These are phyloP conservation scores for Trichoderma sp. DNA, from an alignment of 2,329 filamentous ascomycete genomes.

Conservation along the genomic window DNA sequence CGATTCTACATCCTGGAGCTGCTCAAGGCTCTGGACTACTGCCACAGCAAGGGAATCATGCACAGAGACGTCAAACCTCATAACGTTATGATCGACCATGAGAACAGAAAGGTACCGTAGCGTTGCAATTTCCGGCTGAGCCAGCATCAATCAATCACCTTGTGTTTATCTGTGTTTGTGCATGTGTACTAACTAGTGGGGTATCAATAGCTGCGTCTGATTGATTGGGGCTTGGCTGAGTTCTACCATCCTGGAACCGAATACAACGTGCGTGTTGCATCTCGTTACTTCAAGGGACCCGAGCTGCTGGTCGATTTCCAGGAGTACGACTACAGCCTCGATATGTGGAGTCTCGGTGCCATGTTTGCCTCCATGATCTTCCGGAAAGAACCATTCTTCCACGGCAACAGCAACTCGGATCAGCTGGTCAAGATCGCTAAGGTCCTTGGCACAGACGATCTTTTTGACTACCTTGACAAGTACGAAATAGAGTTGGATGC, in stretches of 20 bases:
- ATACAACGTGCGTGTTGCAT: conserved; percentile 97
- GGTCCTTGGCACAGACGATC: conserved; percentile 91
- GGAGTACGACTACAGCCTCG: conserved; percentile 97
- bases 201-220: conserved; percentile 73
- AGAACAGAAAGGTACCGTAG: conserved; percentile 82
- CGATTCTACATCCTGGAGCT: conserved; percentile 97
- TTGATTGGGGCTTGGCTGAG: conserved; percentile 97
- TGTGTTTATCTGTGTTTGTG: background rate
- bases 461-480: conserved; percentile 98
- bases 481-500: conserved; percentile 98
- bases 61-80: conserved; percentile 99
- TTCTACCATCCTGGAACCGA: conserved; percentile 98
- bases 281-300: conserved; percentile 96
- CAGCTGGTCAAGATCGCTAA: conserved; percentile 99
- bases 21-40: conserved; percentile 95
- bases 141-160: background rate
- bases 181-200: background rate
- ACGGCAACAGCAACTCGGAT: conserved; percentile 96
- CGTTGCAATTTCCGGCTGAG: background rate
- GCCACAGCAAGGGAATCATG: conserved; percentile 99
- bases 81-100: conserved; percentile 99
- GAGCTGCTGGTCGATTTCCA: conserved; percentile 97
- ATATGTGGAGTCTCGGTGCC: conserved; percentile 98
- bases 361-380: conserved; percentile 99
- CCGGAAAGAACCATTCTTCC: conserved; percentile 98